Conservation (phyloP, 2,329 filamentous ascomycete species). For the Aspergillus fumigatus region DNA sequence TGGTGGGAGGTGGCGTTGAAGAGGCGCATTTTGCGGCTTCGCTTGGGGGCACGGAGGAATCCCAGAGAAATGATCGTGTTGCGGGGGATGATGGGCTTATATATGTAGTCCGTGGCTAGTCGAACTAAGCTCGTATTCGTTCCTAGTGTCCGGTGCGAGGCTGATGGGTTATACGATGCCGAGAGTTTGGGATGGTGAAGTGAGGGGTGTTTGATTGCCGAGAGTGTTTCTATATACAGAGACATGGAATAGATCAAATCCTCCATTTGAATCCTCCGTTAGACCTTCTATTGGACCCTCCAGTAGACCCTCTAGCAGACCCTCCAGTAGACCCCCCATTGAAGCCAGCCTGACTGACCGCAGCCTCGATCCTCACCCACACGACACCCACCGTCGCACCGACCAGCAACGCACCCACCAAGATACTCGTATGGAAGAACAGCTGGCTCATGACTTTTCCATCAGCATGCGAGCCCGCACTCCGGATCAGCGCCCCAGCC, state of each 20-base stretch:
- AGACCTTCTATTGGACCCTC: no score
- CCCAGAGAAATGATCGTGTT: background rate
- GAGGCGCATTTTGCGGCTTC: background rate
- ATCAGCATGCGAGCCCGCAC: background rate
- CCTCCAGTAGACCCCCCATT: no score
- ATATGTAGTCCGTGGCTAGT: background rate
- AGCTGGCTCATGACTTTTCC: background rate
- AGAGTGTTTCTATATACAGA: no score
- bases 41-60: no score
- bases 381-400: conserved; percentile 20
- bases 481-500: conserved; percentile 25
- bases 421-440: conserved; percentile 16
- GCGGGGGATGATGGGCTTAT: background rate
- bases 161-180: background rate
- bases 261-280: background rate
- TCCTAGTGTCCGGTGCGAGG: no score
- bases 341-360: no score
- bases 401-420: conserved; percentile 21
- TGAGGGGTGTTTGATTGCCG: no score
- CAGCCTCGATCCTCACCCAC: conserved; percentile 25
- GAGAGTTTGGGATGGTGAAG: background rate
- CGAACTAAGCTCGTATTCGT: background rate
- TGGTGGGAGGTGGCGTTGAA: background rate
- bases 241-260: background rate
- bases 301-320: no score